Conservation (phyloP, 2,329 filamentous ascomycete genomes). For the Cylindrodendrum hubeiense region DNA sequence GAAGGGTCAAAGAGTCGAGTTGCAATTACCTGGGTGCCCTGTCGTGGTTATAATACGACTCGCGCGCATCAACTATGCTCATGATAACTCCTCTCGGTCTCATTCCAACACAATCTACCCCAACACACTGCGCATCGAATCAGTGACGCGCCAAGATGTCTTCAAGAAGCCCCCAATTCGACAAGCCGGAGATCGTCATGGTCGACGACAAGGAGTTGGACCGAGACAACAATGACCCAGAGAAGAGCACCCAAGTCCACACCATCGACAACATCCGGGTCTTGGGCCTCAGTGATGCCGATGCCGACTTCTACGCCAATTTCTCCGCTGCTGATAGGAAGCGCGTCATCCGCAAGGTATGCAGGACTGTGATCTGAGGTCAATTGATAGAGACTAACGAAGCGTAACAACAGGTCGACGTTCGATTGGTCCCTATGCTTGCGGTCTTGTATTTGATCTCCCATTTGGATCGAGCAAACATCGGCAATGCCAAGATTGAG, state of each 20-base stretch:
- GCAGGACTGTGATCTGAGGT: not conserved
- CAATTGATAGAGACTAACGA: not conserved
- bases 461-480: conserved; percentile 68
- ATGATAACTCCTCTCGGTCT: not conserved
- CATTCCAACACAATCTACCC: not conserved
- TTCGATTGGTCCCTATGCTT: conserved; percentile 61
- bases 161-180: conserved; percentile 6
- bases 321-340: conserved; percentile 39
- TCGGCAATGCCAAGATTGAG: conserved; percentile 63
- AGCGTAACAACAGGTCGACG: conserved; percentile 26
- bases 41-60: conserved; percentile 12
- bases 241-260: conserved; percentile 36
- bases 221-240: conserved; percentile 4
- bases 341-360: conserved; percentile 42
- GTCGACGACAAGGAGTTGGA: conserved; percentile 32
- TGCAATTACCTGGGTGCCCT: not conserved
- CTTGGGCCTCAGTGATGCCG: conserved; percentile 44
- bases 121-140: not conserved
- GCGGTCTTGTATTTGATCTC: conserved; percentile 67
- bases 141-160: conserved; percentile 10
- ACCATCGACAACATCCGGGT: conserved; percentile 47
- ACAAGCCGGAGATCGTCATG: conserved; percentile 42
- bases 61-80: not conserved
- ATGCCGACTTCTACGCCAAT: conserved; percentile 45
- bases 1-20: not conserved